These are phyloP conservation scores for Fusarium secorum DNA, from an alignment of 2,329 filamentous ascomycete species.

Conservation along the genomic window DNA sequence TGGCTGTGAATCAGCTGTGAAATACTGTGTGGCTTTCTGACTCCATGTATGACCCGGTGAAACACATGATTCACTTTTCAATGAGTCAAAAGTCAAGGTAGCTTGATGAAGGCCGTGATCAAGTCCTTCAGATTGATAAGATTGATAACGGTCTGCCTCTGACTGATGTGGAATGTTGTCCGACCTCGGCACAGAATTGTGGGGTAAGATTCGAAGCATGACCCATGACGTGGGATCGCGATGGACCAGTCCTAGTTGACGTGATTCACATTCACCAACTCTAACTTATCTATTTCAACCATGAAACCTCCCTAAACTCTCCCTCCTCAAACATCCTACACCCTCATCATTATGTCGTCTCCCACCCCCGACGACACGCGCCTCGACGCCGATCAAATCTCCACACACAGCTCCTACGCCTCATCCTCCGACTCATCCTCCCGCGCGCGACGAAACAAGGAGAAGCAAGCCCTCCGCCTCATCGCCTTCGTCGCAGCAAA, in stretches of 20 bases:
- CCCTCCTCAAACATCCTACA: neutral
- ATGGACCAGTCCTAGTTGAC: slow-evolving; percentile 20
- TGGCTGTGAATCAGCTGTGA: neutral
- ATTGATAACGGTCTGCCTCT: neutral
- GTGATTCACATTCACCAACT: slow-evolving; percentile 16
- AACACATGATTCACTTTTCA: neutral
- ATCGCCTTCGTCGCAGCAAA: slow-evolving; percentile 64
- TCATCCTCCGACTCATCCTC: slow-evolving; percentile 30
- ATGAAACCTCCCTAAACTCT: slow-evolving; percentile 11
- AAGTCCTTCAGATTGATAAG: neutral
- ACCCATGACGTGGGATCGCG: slow-evolving; percentile 36
- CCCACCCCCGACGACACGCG: slow-evolving; percentile 27
- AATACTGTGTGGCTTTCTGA: too few species aligned
- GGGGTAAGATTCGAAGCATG: slow-evolving; percentile 12
- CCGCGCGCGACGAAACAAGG: slow-evolving; percentile 36
- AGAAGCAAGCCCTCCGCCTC: slow-evolving; percentile 49
- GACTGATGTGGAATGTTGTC: slow-evolving; percentile 5
- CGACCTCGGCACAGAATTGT: slow-evolving; percentile 24
- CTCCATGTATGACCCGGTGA: neutral
- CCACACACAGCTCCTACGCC: slow-evolving; percentile 37
- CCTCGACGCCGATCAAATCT: slow-evolving; percentile 39
- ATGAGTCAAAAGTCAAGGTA: neutral
- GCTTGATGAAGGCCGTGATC: neutral
- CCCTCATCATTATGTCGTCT: slow-evolving; percentile 31
- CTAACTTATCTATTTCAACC: neutral